A percentile compares a stretch with the other conserved stretches of the same genome.
Conservation (phyloP, 192 early-diverging fungal species). For the Ambispora gerdemannii region DNA sequence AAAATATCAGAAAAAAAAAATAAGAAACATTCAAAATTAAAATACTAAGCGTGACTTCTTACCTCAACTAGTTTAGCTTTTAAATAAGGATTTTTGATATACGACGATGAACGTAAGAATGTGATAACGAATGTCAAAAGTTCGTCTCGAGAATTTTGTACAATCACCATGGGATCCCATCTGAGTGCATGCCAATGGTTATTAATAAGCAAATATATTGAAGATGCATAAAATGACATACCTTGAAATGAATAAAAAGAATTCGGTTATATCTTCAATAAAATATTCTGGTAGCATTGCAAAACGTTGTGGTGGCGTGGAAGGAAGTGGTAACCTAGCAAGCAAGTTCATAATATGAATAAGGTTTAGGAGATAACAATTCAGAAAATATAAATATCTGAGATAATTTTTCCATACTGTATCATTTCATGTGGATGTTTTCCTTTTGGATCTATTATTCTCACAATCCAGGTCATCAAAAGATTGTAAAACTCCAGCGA, state of each 20-base stretch:
- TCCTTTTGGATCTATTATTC: conserved; percentile 59
- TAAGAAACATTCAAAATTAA: conserved; percentile 1
- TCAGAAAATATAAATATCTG: not conserved
- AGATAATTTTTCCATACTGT: not conserved
- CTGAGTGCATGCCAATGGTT: too few species aligned
- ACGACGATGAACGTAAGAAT: conserved; percentile 72
- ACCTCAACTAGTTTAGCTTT: conserved; percentile 94
- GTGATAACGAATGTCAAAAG: conserved; percentile 69
- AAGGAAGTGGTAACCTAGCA: conserved; percentile 54
- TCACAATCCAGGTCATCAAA: conserved; percentile 85
- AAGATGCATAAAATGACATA: too few species aligned
- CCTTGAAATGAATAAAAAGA: conserved; percentile 66
- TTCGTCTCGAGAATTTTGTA: conserved; percentile 42
- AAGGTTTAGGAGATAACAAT: not conserved
- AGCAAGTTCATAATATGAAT: not conserved
- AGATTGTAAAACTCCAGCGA: conserved; percentile 81
- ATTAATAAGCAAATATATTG: too few species aligned
- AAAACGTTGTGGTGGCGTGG: conserved; percentile 53
- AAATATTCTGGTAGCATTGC: conserved; percentile 89
- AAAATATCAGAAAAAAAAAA: conserved; percentile 16
- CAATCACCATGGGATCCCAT: conserved; percentile 46
- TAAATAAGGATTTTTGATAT: conserved; percentile 92
- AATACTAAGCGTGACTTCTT: conserved; percentile 20
- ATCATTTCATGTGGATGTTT: conserved; percentile 44
- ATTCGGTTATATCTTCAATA: conserved; percentile 84